Evolutionary conservation across 345 rosid species (phyloP).

Genomic region (Eucalyptus dawsonii): DNA sequence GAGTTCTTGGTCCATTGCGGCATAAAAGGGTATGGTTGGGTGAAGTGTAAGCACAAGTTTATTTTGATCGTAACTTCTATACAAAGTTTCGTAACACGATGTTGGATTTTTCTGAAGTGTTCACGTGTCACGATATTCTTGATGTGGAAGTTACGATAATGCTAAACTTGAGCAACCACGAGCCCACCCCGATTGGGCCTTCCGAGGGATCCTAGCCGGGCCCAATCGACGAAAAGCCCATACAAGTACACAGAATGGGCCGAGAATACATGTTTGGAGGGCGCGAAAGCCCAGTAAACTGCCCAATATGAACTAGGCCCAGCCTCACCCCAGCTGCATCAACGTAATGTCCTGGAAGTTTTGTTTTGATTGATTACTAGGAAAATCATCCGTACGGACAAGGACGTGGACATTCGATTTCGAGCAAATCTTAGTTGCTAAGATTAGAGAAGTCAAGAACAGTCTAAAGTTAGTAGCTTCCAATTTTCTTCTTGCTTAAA

Average conservation of each 20-base stretch:
- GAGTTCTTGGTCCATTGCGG: not conserved
- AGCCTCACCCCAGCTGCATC: not conserved
- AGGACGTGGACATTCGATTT: not conserved
- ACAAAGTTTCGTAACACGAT: not conserved
- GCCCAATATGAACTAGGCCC: not conserved
- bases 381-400: not conserved
- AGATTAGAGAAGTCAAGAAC: not conserved
- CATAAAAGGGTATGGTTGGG: not conserved
- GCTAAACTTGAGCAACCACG: not conserved
- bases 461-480: not conserved
- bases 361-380: not conserved
- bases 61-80: not conserved
- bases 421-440: not conserved
- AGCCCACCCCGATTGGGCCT: not conserved
- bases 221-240: not conserved
- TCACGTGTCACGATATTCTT: not conserved
- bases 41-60: not conserved
- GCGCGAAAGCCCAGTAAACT: not conserved
- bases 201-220: not conserved
- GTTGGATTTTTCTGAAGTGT: not conserved
- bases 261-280: not conserved
- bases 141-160: not conserved
- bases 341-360: not conserved
- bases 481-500: not conserved
- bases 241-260: not conserved